A percentile compares a stretch with the other conserved stretches of the same genome.
These are phyloP conservation scores for Monosporascus sp. DNA, from an alignment of 2,329 filamentous ascomycete species.

Conservation along the genomic window DNA sequence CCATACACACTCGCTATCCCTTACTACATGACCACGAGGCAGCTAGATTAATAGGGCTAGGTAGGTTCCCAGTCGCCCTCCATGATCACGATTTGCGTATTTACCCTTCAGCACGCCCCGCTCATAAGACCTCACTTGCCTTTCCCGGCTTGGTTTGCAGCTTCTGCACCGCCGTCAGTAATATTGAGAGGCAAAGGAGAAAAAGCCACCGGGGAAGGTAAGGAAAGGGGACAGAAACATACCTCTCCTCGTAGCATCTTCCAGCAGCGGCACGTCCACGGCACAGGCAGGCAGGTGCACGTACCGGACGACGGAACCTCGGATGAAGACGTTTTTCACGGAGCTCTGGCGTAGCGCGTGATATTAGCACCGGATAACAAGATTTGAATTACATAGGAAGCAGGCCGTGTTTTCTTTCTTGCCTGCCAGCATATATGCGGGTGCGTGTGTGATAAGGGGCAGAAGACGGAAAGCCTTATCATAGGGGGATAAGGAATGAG, in stretches of 20 bases:
- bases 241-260: slow-evolving; percentile 89
- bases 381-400: too few species aligned
- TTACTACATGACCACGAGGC: too few species aligned
- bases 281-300: slow-evolving; percentile 78
- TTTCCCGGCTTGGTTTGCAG: slow-evolving; percentile 52
- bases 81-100: neutral
- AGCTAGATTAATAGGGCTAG: too few species aligned
- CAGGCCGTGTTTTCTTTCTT: too few species aligned
- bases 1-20: too few species aligned
- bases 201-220: neutral
- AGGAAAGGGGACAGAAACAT: slow-evolving; percentile 19
- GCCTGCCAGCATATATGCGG: too few species aligned
- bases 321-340: slow-evolving; percentile 94
- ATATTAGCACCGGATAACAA: neutral
- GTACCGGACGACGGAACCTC: slow-evolving; percentile 88
- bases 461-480: neutral
- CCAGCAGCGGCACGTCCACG: slow-evolving; percentile 79
- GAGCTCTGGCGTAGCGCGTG: slow-evolving; percentile 45
- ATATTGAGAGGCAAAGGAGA: slow-evolving; percentile 1
- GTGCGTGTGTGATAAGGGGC: slow-evolving; percentile 2
- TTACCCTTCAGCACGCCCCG: neutral
- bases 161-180: slow-evolving; percentile 35
- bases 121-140: slow-evolving; percentile 36
- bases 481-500: neutral
- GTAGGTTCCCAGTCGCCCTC: too few species aligned